Conservation (phyloP, 1,284 basidiomycete species). For the Peniophora sp. region DNA sequence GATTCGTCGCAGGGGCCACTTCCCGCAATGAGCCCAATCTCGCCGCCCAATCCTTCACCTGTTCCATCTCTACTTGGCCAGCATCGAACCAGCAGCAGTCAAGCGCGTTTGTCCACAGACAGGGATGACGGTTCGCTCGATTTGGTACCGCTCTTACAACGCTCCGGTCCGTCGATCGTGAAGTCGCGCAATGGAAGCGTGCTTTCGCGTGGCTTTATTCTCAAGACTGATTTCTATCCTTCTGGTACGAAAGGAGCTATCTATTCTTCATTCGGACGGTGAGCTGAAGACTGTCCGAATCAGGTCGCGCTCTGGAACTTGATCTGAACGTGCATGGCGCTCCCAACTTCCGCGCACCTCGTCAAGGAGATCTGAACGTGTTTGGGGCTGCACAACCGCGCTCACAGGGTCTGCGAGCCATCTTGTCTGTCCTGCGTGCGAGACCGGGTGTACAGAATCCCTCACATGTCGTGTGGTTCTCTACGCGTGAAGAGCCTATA, state of each 20-base stretch:
- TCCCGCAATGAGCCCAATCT: too few species aligned
- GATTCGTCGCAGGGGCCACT: too few species aligned
- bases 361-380: conserved; percentile 74
- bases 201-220: conserved; percentile 81
- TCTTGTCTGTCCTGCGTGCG: conserved; percentile 82
- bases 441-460: conserved; percentile 56
- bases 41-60: too few species aligned
- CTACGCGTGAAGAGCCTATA: conserved; percentile 77
- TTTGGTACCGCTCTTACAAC: conserved; percentile 51
- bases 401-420: conserved; percentile 85
- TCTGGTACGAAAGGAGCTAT: conserved; percentile 42
- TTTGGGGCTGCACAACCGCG: conserved; percentile 95
- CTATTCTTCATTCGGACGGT: not conserved
- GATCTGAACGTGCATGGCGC: conserved; percentile 91
- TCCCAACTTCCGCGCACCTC: conserved; percentile 87
- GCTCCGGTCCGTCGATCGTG: conserved; percentile 68
- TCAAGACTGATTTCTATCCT: conserved; percentile 93
- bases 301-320: conserved; percentile 84
- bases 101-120: too few species aligned
- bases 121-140: conserved; percentile 28
- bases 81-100: not conserved
- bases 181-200: conserved; percentile 87
- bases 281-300: not conserved
- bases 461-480: conserved; percentile 78
- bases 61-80: not conserved